A percentile compares a stretch with the other conserved stretches of the same genome.
Conservation (phyloP, 2,329 filamentous ascomycete genomes). For the Lecanicillium sp. region DNA sequence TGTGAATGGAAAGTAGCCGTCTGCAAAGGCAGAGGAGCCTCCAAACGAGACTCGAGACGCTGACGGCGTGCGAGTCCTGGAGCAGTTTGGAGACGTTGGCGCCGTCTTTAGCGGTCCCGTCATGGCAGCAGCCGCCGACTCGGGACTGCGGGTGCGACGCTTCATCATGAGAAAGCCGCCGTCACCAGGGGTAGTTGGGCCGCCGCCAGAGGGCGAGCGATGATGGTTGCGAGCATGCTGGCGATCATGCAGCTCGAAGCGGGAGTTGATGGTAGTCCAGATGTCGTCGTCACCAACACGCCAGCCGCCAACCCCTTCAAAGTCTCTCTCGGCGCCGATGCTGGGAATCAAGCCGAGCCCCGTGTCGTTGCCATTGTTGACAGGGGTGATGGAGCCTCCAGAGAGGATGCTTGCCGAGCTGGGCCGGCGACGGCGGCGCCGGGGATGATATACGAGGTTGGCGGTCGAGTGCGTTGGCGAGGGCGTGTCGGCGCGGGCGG, state of each 20-base stretch:
- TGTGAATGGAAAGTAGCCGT: slow-evolving; percentile 35
- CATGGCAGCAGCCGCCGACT: slow-evolving; percentile 14
- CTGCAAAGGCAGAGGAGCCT: slow-evolving; percentile 18
- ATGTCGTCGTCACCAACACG: slow-evolving; percentile 37
- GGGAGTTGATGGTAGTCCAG: slow-evolving; percentile 46
- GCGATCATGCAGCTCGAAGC: slow-evolving; percentile 41
- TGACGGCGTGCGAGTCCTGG: slow-evolving; percentile 41
- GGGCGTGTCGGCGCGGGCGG: slow-evolving; percentile 13
- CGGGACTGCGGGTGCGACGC: slow-evolving; percentile 26
- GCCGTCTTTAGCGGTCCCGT: slow-evolving; percentile 9
- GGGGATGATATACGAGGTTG: slow-evolving; percentile 7
- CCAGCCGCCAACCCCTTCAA: slow-evolving; percentile 54
- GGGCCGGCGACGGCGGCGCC: slow-evolving; percentile 26
- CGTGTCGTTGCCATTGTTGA: slow-evolving; percentile 27
- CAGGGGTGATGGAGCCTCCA: slow-evolving; percentile 23
- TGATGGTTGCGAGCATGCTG: slow-evolving; percentile 31
- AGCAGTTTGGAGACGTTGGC: slow-evolving; percentile 35
- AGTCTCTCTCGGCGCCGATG: slow-evolving; percentile 46
- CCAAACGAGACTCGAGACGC: slow-evolving; percentile 24
- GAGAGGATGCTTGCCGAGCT: slow-evolving; percentile 24
- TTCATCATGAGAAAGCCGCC: slow-evolving; percentile 37
- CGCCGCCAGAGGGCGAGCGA: slow-evolving; percentile 30
- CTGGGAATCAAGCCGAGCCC: slow-evolving; percentile 36
- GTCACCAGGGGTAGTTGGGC: slow-evolving; percentile 31
- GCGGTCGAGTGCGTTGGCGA: slow-evolving; percentile 7